Evolutionary conservation across 2,329 filamentous ascomycete genomes (phyloP), one percentile per base, ranked within the genome.

Genomic region (Apiospora marii): DNA sequence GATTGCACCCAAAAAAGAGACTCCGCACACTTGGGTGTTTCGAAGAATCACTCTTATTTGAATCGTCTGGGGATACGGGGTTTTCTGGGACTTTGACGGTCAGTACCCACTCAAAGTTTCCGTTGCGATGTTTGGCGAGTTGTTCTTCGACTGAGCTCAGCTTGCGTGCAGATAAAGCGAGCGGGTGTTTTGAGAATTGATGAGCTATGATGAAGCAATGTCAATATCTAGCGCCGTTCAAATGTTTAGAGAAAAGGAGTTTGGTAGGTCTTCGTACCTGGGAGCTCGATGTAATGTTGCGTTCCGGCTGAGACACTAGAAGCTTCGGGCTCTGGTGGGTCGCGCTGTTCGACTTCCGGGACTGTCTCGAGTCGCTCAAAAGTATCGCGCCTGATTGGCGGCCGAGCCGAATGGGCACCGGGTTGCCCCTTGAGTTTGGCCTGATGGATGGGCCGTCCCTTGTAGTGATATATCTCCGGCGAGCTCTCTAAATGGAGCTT

Each of bases 1-100:
- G 79, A 76, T 88, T 90, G 81, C 88, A 89, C 72, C 87, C 88
- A 75, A 87, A 85, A 73, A 81, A 85, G 24, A 85, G 78, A 75
- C 81, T 82, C 70, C 76, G 79, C 22, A n/a, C 43, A 48, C 67
- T 68, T 19, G 41, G 43, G 24, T 16, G 67, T n/a, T 48, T 68
- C 12, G 67, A 46, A 34, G 27, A 46, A 27, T 27, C 37, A 34
- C 16, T 22, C 30, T 67, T 74, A 77, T 73, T 72, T 73, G 72
- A 69, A 51, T 71, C 70, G 69, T 73, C 73, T 68, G 76, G 58
- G 48, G 67, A 44, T 71, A 72, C 64, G 44, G 73, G 72, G 46
- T 70, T 68, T 70, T 53, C 68, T 24, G 73, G 74, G 16, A 74
- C 41, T n/a, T 68, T 76, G 58, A 80, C 70, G 53, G 76, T 77